phyloP scores from a whole-genome alignment of 176 grass and related monocot genomes.

The Elymus sibiricus region DNA sequence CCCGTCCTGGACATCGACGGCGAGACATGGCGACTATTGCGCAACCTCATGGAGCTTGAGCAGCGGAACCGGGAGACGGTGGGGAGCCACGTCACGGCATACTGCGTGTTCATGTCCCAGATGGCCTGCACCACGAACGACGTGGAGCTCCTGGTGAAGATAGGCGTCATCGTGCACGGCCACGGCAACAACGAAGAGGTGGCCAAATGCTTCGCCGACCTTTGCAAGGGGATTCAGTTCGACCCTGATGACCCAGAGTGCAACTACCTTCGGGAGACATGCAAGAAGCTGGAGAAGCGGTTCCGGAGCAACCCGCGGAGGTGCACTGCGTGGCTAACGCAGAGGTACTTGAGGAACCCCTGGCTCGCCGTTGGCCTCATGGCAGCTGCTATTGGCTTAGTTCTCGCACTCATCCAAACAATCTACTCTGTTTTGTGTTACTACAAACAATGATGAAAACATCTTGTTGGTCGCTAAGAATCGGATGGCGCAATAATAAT shows the following conservation, averaged over 20 bases:
- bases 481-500: no score
- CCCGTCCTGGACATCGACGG: background rate
- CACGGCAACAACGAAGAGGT: background rate
- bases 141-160: background rate
- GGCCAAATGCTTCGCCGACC: background rate
- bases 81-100: constrained; percentile 15
- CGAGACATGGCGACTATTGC: constrained; percentile 9
- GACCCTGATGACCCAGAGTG: background rate
- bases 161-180: background rate
- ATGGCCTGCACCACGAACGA: background rate
- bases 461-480: no score
- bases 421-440: no score
- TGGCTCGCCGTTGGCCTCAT: background rate
- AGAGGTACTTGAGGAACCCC: constrained; percentile 18
- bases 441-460: no score
- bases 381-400: background rate
- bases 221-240: constrained; percentile 18
- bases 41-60: constrained; percentile 30
- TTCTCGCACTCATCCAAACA: no score
- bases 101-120: constrained; percentile 43
- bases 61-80: background rate
- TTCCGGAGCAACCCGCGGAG: background rate
- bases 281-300: background rate
- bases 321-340: constrained; percentile 3
- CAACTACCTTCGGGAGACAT: constrained; percentile 13